Base-by-base conservation (phyloP, 805 yeast species). In the Alloascoidea hylecoeti region DNA sequence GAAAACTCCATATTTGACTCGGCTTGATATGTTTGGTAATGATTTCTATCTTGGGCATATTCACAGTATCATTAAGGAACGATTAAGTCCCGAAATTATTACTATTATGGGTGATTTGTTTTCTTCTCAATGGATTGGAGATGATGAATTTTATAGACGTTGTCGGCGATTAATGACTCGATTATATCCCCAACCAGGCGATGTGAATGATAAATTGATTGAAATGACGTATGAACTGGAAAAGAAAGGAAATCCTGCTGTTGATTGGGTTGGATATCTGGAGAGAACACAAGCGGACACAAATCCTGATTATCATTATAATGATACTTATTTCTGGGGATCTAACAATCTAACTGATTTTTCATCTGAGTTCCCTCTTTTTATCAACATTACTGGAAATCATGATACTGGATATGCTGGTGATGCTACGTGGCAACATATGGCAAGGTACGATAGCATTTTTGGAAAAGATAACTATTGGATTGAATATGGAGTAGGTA, bases 371-470 rank as follows among this genome's bases (percentile, higher is more conserved):
- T n/a, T 23, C 13, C 30, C 30, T 9, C 30, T 23, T n/a, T 73
- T 89, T 50, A 69, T 85, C 43, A 92, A 92, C 54, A 61, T 92
- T 35, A 78, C 94, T 1, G 98, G 98, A 2, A 92, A 92, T 54
- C 98, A 92, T 54, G 98, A 92, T 55, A 76, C 89, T 36, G 98
- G 98, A 0, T 89, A 92, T 53, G 72, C 82, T 35, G 97, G 97
- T 0, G 98, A 92, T 56, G 84, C 94, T 33, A 86, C 95, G 0
- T 75, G 77, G 62, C 96, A 84, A 49, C 94, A 94, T 49, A 73
- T 85, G 75, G 72, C 83, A 1, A 66, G 98, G 46, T 92, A 75
- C 60, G 67, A 66, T 39, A 60, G 61, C 28, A 59, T 80, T 18
- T 92, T 81, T 58, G 98, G 98, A 23, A 72, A 75, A 47, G 84